These are phyloP conservation scores for Nothophaeocryptopus gaeumannii DNA, from an alignment of 2,329 filamentous ascomycete species.

Conservation along the genomic window DNA sequence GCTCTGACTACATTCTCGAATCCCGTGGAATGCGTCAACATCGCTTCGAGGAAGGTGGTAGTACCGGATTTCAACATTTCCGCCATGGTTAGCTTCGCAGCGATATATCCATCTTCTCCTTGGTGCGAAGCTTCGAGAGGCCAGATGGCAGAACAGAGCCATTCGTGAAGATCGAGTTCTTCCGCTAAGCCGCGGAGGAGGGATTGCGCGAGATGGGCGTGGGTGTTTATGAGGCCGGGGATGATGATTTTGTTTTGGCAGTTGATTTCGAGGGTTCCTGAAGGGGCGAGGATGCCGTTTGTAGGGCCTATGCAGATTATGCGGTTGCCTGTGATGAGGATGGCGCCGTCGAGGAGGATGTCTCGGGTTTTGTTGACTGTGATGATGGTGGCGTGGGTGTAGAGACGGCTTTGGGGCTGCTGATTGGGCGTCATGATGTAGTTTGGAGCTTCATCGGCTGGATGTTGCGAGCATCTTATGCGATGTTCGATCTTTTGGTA, in stretches of 20 bases:
- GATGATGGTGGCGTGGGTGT: conserved; percentile 51
- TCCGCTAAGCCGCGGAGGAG: conserved; percentile 50
- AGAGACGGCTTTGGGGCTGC: conserved; percentile 31
- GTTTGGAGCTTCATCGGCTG: too few species aligned
- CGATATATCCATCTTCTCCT: conserved; percentile 49
- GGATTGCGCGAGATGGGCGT: conserved; percentile 51
- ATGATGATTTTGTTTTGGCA: conserved; percentile 45
- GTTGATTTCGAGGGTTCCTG: conserved; percentile 33
- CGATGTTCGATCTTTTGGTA: too few species aligned
- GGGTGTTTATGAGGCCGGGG: conserved; percentile 51
- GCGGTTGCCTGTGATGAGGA: conserved; percentile 40
- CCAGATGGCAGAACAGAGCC: conserved; percentile 54
- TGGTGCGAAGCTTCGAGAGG: conserved; percentile 46
- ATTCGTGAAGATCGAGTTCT: conserved; percentile 49
- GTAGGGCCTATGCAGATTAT: conserved; percentile 48
- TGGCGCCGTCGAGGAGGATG: conserved; percentile 48
- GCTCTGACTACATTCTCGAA: conserved; percentile 45
- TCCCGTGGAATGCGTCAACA: conserved; percentile 50
- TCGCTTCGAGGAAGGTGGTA: conserved; percentile 53
- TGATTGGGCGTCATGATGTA: neutral
- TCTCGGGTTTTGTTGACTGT: conserved; percentile 48
- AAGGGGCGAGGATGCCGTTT: conserved; percentile 23
- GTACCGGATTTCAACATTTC: conserved; percentile 53
- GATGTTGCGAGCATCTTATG: neutral
- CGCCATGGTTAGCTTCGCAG: conserved; percentile 48